A percentile compares a stretch with the other conserved stretches of the same genome.
phyloP scores from a whole-genome alignment of 345 rosid species.

The Turnera subulata region DNA sequence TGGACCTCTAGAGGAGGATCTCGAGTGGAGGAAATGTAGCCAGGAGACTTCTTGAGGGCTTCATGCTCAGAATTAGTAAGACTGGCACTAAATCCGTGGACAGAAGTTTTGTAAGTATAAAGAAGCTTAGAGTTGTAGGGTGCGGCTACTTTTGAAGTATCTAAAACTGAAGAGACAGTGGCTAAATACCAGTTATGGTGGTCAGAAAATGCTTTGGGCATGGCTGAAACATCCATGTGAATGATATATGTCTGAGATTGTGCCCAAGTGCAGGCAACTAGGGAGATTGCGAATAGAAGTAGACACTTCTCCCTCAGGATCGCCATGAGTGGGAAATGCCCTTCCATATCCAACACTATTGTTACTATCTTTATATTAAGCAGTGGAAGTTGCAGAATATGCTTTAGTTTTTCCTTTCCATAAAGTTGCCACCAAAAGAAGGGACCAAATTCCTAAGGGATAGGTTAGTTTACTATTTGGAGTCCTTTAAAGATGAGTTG shows the following conservation, averaged over 20 bases:
- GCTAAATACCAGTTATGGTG: constrained; percentile 34
- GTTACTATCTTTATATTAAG: neutral
- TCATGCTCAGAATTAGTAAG: constrained; percentile 26
- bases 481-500: no score
- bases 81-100: constrained; percentile 25
- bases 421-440: neutral
- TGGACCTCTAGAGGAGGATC: constrained; percentile 31
- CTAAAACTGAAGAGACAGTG: no score
- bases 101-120: constrained; percentile 16
- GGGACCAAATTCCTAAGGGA: no score
- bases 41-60: constrained; percentile 18
- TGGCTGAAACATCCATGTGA: constrained; percentile 33
- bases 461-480: no score
- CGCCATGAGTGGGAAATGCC: constrained; percentile 8
- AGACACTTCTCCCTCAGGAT: neutral
- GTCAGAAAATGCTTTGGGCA: constrained; percentile 25
- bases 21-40: constrained; percentile 19
- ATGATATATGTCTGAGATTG: constrained; percentile 24
- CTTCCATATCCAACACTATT: neutral
- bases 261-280: constrained; percentile 8
- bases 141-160: neutral
- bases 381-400: neutral
- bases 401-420: neutral
- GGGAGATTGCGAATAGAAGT: constrained; percentile 14
- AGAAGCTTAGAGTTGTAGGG: constrained; percentile 11